Evolutionary conservation across 1,139 yeast species (phyloP), one percentile per base, ranked within the genome.

Genomic region (Torulaspora globosa): DNA sequence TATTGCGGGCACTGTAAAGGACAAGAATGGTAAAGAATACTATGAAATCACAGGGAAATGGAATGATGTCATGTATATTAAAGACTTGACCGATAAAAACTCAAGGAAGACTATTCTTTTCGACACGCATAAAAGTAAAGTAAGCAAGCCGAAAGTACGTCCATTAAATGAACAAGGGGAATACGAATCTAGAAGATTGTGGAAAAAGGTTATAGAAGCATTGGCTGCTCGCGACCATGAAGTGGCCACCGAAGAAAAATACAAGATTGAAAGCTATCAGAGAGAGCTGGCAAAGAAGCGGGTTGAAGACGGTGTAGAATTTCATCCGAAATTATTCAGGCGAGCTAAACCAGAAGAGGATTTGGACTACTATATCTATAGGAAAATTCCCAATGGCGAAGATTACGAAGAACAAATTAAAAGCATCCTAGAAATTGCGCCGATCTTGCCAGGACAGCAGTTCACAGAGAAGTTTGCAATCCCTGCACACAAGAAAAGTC

Each of bases 241-340:
- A 11, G 68, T 72, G 1, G 98, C 98, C 2, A 92, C 98, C 0
- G 84, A 80, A 23, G 97, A 89, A 61, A 92, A 92, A 66, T 84
- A 73, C 59, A 77, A 79, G 54, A 86, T 92, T 40, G 98, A 92
- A 68, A 85, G 89, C 52, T 75, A 75, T 18, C 98, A 92, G 68
- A 78, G 98, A 60, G 68, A 70, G 15, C 69, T 72, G 35, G 90
- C 96, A 9, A 84, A 83, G 62, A 74, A 79, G 58, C 77, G 98
- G 56, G 64, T 69, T 11, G 95, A 84, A 55, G 86, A 82, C 29
- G 95, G 95, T 5, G 81, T 78, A 1, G 87, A 81, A 52, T 89
- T 86, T 66, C 81, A 79, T 55, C 97, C 97, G 16, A 80, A 80
- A 59, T 68, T 88, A 42, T 92, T 92, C 70, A 78, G 75, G 60